phyloP scores from a whole-genome alignment of 257 asterid genomes.

The Nicotiana knightiana region DNA sequence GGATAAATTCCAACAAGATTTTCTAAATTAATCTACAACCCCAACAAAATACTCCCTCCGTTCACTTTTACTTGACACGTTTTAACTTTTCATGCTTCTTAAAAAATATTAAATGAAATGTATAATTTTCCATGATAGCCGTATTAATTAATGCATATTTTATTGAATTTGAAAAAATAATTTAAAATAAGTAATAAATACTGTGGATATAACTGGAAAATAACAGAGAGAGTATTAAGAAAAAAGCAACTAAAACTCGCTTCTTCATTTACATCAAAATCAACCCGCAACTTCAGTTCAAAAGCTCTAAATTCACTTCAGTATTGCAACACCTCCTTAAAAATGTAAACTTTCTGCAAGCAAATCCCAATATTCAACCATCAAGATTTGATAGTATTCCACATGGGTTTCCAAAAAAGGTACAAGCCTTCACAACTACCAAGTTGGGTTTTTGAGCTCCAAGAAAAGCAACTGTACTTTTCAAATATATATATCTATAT shows the following conservation, averaged over 20 bases:
- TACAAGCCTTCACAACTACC: slow-evolving; percentile 33
- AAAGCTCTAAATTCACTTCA: background rate
- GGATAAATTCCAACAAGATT: slow-evolving; percentile 31
- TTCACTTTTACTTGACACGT: no score
- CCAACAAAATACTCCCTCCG: background rate
- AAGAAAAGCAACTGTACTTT: slow-evolving; percentile 23
- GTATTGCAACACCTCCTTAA: no score
- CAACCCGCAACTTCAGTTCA: slow-evolving; percentile 11
- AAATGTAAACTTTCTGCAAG: background rate
- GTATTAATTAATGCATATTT: no score
- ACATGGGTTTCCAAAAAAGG: slow-evolving; percentile 38
- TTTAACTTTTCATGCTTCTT: no score
- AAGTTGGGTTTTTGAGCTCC: slow-evolving; percentile 46
- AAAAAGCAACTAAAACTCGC: slow-evolving; percentile 21
- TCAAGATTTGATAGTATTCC: slow-evolving; percentile 36
- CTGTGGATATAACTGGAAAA: no score
- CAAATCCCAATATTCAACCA: background rate
- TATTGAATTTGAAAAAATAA: no score
- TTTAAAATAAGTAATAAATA: no score
- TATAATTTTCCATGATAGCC: no score
- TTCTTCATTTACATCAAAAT: slow-evolving; percentile 19
- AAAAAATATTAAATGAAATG: no score
- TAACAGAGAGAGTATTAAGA: no score
- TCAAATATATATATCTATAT: slow-evolving; percentile 2
- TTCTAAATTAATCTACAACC: slow-evolving; percentile 36